Conservation (phyloP, 257 asterid species). For the Voacanga thouarsii region DNA sequence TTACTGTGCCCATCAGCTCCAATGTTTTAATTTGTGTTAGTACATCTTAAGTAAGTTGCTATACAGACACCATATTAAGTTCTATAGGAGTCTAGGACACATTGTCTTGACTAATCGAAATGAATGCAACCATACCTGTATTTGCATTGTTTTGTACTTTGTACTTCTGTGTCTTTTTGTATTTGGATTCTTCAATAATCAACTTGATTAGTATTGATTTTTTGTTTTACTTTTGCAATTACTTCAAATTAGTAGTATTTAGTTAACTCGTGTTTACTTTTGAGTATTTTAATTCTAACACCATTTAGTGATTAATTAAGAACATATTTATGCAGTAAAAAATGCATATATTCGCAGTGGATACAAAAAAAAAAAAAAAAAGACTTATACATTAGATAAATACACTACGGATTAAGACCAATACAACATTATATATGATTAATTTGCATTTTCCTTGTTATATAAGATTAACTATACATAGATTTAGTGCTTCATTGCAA, state of each 20-base stretch:
- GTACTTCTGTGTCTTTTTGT: not conserved
- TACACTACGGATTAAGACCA: not conserved
- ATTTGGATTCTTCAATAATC: not conserved
- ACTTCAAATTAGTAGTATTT: not conserved
- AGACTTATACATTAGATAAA: not conserved
- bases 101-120: conserved; percentile 6
- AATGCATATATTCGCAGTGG: not conserved
- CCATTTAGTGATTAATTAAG: not conserved
- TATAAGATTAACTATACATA: not conserved
- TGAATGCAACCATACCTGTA: conserved; percentile 8
- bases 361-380: too few species aligned
- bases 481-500: not conserved
- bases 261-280: not conserved
- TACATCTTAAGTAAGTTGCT: conserved; percentile 5
- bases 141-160: not conserved
- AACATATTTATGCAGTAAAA: too few species aligned
- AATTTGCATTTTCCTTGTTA: not conserved
- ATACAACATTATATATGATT: too few species aligned
- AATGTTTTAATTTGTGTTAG: conserved; percentile 20
- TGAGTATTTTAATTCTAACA: not conserved
- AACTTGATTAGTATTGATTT: too few species aligned
- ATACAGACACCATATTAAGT: not conserved
- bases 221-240: not conserved
- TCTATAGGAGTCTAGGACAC: conserved; percentile 7
- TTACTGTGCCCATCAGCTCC: conserved; percentile 33